phyloP scores from a whole-genome alignment of 352 stramenopile species.

The Nothophytophthora sp. region DNA sequence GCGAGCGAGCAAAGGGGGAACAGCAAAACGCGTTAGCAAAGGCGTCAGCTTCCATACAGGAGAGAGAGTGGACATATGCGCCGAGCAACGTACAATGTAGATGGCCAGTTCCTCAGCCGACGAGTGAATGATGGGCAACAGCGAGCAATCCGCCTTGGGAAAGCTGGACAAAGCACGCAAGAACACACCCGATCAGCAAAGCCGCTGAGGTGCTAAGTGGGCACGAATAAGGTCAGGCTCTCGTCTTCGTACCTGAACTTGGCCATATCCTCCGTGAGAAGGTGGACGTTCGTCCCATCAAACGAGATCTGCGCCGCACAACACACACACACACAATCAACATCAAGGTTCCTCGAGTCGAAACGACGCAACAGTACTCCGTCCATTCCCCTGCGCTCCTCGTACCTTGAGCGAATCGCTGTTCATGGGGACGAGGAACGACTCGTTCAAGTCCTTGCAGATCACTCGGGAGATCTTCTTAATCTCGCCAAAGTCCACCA shows the following conservation, averaged over 20 bases:
- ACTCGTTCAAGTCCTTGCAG: conserved; percentile 97
- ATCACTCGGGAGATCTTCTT: conserved; percentile 95
- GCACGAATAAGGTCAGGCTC: no score
- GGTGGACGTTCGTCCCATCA: conserved; percentile 84
- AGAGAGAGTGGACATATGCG: background rate
- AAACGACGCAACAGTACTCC: no score
- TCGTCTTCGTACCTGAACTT: conserved; percentile 84
- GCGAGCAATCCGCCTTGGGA: conserved; percentile 93
- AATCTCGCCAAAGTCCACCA: conserved; percentile 98
- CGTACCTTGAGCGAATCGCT: conserved; percentile 91
- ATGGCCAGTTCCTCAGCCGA: conserved; percentile 97
- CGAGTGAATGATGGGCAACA: conserved; percentile 97
- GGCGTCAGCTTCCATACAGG: no score
- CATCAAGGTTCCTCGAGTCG: background rate
- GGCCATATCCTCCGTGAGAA: conserved; percentile 94
- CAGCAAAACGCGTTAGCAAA: no score
- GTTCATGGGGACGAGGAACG: conserved; percentile 96
- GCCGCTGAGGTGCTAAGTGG: no score
- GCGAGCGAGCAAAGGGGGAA: no score
- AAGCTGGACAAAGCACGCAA: conserved; percentile 60
- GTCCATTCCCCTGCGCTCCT: no score
- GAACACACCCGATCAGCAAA: background rate
- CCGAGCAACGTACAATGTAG: conserved; percentile 84
- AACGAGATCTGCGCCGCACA: conserved; percentile 66
- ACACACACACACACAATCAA: background rate